Evolutionary conservation across 2,329 filamentous ascomycete species (phyloP).

Genomic region (Claviceps arundinis): DNA sequence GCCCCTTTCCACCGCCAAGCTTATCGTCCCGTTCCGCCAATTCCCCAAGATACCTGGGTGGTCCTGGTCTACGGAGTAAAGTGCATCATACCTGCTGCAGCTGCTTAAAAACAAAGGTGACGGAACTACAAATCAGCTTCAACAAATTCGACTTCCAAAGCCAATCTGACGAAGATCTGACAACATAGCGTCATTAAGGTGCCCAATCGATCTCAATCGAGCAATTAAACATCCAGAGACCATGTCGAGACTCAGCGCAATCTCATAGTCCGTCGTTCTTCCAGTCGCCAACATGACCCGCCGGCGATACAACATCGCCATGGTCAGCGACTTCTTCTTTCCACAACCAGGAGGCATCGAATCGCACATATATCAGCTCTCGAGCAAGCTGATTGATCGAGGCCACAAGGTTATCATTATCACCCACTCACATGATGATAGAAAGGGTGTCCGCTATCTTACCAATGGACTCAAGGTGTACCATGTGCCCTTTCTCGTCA

Average conservation of each 20-base stretch:
- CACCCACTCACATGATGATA: conserved; percentile 84
- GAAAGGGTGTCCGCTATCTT: conserved; percentile 84
- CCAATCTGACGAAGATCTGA: not conserved
- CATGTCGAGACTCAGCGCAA: conserved; percentile 1
- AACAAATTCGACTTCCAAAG: not conserved
- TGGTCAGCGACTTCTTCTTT: conserved; percentile 99
- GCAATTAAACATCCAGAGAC: not conserved
- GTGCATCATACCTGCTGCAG: not conserved
- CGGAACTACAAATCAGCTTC: too few species aligned
- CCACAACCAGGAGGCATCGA: conserved; percentile 93
- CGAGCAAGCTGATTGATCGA: conserved; percentile 89
- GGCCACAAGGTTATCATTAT: conserved; percentile 98
- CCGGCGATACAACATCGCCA: conserved; percentile 57
- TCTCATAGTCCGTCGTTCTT: conserved; percentile 3
- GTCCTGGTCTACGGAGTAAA: too few species aligned
- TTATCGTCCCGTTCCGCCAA: conserved; percentile 12
- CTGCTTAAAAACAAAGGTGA: not conserved
- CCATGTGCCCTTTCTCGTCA: conserved; percentile 89
- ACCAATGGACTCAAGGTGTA: conserved; percentile 98
- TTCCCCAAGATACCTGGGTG: not conserved
- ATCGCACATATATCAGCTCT: conserved; percentile 96
- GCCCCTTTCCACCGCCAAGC: conserved; percentile 23
- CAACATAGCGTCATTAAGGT: too few species aligned
- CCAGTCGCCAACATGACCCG: conserved; percentile 31
- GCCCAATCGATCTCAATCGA: too few species aligned